Evolutionary conservation across 371 early-diverging fungal species (phyloP).

Genomic region (Mortierella sp.): DNA sequence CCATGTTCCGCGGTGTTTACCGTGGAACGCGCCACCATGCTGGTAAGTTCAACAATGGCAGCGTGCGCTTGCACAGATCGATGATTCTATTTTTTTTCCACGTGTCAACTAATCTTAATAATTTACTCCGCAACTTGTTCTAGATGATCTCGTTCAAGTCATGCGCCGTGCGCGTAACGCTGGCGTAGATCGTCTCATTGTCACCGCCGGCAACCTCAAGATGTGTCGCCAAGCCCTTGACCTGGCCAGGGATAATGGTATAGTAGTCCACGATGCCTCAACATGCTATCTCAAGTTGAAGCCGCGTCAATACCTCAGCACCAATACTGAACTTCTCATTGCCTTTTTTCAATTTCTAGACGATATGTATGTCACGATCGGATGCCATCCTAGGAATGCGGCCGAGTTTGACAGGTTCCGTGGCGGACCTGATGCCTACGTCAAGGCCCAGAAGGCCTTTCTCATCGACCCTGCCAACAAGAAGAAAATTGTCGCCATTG

Average conservation of each 20-base stretch:
- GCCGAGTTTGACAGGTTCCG: conserved; percentile 74
- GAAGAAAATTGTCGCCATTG: conserved; percentile 85
- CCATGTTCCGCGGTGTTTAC: conserved; percentile 88
- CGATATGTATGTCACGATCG: conserved; percentile 82
- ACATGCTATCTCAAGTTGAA: background rate
- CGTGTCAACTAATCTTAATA: background rate
- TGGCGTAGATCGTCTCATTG: conserved; percentile 79
- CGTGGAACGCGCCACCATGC: conserved; percentile 81
- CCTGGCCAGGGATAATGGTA: conserved; percentile 61
- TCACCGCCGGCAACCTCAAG: conserved; percentile 81
- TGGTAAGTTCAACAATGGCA: too few relatives aligned
- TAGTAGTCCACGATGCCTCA: background rate
- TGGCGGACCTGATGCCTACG: conserved; percentile 75
- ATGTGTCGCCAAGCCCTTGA: conserved; percentile 75
- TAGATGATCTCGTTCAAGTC: conserved; percentile 80
- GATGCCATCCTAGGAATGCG: conserved; percentile 92
- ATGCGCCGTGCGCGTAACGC: conserved; percentile 74
- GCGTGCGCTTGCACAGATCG: background rate
- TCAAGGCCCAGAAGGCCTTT: conserved; percentile 63
- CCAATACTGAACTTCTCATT: background rate
- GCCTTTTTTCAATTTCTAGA: conserved; percentile 17
- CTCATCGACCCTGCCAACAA: conserved; percentile 53
- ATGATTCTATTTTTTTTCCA: background rate
- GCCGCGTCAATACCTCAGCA: too few relatives aligned
- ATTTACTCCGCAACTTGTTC: background rate